phyloP scores from a whole-genome alignment of 176 grass and related monocot species.

The Puccinellia tenuiflora region DNA sequence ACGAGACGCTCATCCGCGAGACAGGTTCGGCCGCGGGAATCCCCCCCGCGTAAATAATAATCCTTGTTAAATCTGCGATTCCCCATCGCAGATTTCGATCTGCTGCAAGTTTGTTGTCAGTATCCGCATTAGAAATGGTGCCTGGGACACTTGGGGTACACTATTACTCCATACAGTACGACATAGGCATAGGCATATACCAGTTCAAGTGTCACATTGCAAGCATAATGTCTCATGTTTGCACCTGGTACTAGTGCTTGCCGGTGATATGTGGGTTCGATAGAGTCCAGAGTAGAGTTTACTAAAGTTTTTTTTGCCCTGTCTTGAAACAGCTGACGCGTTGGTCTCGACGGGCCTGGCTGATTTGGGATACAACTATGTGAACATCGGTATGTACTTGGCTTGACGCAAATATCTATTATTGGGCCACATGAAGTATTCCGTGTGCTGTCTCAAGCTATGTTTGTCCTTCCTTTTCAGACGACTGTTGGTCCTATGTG shows the following conservation, averaged over 20 bases:
- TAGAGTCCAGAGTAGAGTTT: not conserved
- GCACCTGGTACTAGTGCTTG: not conserved
- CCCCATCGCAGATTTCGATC: not conserved
- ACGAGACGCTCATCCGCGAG: conserved; percentile 77
- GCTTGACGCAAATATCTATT: not conserved
- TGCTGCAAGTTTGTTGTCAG: not conserved
- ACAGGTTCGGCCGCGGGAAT: conserved; percentile 44
- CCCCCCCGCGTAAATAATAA: not conserved
- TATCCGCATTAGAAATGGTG: too few relatives aligned
- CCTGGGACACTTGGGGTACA: not conserved
- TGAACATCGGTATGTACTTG: conserved; percentile 74
- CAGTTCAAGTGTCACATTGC: not conserved
- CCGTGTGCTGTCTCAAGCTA: not conserved
- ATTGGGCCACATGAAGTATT: not conserved
- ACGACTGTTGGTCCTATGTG: conserved; percentile 84
- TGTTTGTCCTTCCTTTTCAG: conserved; percentile 36
- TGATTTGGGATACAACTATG: conserved; percentile 65
- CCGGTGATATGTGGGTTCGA: not conserved
- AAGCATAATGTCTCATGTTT: not conserved
- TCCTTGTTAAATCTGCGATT: not conserved
- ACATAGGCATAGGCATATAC: not conserved
- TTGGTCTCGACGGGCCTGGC: conserved; percentile 76
- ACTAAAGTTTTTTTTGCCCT: not conserved
- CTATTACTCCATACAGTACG: not conserved
- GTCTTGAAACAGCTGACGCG: conserved; percentile 65